These are phyloP conservation scores for Trifolium repens DNA, from an alignment of 306 rosid species.

Conservation along the genomic window DNA sequence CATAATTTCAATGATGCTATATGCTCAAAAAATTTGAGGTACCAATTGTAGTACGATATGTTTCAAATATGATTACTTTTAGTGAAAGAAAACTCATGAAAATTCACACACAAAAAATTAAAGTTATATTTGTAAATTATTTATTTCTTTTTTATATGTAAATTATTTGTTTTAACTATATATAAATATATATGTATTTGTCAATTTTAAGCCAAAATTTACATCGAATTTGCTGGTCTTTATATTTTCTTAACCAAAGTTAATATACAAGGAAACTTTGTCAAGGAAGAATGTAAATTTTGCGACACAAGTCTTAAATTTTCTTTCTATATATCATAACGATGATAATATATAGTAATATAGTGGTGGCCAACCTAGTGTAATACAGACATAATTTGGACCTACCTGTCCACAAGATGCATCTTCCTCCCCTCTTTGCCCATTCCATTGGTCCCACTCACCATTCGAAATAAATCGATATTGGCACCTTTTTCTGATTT, in stretches of 20 bases:
- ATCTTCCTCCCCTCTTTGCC: constrained; percentile 43
- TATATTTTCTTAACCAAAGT: constrained; percentile 16
- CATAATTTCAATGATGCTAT: no score
- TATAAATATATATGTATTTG: no score
- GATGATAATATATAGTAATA: constrained; percentile 30
- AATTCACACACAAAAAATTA: no score
- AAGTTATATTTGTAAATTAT: no score
- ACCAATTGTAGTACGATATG: no score
- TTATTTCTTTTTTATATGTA: no score
- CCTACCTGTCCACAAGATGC: constrained; percentile 62
- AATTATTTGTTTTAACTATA: no score
- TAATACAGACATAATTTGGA: constrained; percentile 50
- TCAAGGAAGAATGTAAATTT: constrained; percentile 30
- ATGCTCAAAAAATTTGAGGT: no score
- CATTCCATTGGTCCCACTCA: constrained; percentile 52
- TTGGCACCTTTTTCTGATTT: constrained; percentile 20
- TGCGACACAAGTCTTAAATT: constrained; percentile 29
- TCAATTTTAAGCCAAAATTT: no score
- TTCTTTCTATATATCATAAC: constrained; percentile 31
- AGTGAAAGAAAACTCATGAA: no score
- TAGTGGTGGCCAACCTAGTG: constrained; percentile 52
- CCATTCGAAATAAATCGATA: constrained; percentile 49
- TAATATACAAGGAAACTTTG: constrained; percentile 42
- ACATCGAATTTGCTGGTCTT: no score
- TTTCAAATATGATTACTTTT: no score